Percentiles rank a stretch among this genome's conserved stretches.
These are phyloP conservation scores for Sordariomycetes sp. DNA, from an alignment of 2,329 filamentous ascomycete genomes.

Conservation along the genomic window DNA sequence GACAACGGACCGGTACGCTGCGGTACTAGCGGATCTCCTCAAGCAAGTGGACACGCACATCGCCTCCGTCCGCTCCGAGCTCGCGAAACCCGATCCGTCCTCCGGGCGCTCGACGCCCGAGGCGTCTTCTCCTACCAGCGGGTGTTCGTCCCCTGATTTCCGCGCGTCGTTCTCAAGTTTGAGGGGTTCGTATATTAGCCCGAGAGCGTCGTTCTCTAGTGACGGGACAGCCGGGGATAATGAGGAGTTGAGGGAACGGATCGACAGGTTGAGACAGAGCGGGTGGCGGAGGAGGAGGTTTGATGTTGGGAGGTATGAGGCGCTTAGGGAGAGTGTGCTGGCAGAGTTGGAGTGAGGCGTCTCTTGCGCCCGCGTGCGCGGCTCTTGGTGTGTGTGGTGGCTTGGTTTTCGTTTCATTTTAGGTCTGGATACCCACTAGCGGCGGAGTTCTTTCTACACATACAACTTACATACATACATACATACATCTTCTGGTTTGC, in stretches of 20 bases:
- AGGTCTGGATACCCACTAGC: neutral
- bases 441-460: neutral
- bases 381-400: neutral
- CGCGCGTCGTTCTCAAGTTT: too few species aligned
- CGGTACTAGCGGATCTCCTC: conserved; percentile 31
- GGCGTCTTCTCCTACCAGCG: neutral
- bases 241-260: conserved; percentile 32
- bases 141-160: too few species aligned
- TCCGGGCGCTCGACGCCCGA: conserved; percentile 7
- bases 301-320: conserved; percentile 36
- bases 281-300: conserved; percentile 45
- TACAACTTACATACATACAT: neutral
- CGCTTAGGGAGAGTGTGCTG: conserved; percentile 34
- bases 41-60: conserved; percentile 35
- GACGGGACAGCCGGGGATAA: conserved; percentile 14
- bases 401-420: neutral
- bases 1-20: conserved; percentile 34
- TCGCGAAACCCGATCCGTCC: conserved; percentile 12
- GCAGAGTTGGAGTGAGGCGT: conserved; percentile 27
- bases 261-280: conserved; percentile 37
- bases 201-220: neutral
- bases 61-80: conserved; percentile 27
- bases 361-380: conserved; percentile 1
- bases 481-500: too few species aligned
- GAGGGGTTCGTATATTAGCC: too few species aligned